These are phyloP conservation scores for Petasospora fabianii DNA, from an alignment of 1,139 yeast species.

Conservation along the genomic window DNA sequence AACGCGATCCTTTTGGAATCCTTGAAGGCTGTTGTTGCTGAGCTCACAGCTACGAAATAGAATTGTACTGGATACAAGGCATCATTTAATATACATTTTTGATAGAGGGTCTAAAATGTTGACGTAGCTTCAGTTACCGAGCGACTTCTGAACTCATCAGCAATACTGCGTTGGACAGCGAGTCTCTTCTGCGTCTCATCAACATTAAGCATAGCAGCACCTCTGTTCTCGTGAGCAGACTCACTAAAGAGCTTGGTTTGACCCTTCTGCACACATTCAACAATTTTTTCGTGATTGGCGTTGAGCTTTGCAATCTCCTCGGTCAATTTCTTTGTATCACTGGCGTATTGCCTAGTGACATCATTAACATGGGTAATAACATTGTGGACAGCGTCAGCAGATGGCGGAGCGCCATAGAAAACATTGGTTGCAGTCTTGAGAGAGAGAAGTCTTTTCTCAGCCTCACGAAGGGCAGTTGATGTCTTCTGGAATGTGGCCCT, in stretches of 20 bases:
- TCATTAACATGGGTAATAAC: conserved; percentile 16
- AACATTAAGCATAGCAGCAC: conserved; percentile 22
- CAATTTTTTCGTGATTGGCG: conserved; percentile 18
- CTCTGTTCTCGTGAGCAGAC: conserved; percentile 10
- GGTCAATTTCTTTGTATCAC: conserved; percentile 18
- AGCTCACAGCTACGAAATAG: conserved; percentile 20
- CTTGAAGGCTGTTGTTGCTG: conserved; percentile 39
- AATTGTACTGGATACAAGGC: conserved; percentile 2
- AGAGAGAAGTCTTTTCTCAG: conserved; percentile 18
- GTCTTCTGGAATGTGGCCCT: conserved; percentile 14
- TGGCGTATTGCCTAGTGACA: conserved; percentile 17
- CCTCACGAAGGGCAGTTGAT: conserved; percentile 14
- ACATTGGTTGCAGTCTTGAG: conserved; percentile 21
- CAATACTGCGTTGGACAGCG: conserved; percentile 26
- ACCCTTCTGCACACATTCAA: conserved; percentile 11
- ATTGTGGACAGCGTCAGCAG: conserved; percentile 14
- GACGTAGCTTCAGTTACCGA: conserved; percentile 15
- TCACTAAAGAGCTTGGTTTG: conserved; percentile 5
- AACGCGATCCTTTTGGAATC: conserved; percentile 54
- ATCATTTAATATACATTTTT: conserved; percentile 2
- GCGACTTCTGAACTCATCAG: conserved; percentile 25
- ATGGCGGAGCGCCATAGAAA: conserved; percentile 10
- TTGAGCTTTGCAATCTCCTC: conserved; percentile 22
- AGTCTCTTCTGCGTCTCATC: conserved; percentile 27
- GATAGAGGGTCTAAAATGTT: conserved; percentile 2